Base-by-base conservation (phyloP, 1,139 yeast genomes). In the Lodderomyces theae region DNA sequence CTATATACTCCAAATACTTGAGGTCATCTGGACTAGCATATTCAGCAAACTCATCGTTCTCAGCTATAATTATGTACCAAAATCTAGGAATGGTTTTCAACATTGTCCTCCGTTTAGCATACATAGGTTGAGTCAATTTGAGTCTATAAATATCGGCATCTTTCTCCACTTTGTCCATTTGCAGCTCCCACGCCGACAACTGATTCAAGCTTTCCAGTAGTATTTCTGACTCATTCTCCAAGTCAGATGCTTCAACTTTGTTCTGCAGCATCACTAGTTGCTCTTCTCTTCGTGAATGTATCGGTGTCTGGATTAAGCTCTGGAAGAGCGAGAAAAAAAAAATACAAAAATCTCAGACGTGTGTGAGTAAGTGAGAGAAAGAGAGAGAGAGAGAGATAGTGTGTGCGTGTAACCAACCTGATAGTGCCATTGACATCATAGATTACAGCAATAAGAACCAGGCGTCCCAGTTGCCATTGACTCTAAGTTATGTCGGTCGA, bases 1-100 rank as follows among this genome's bases (percentile, higher is more conserved):
- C 66, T 42, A 85, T 77, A 38, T 61, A 61, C 52, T 85, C 92
- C 42, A 85, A 58, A 55, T 72, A 84, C 56, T 79, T 80, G 64
- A 82, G 76, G 56, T 85, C 92, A 33, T 81, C 83, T 1, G 80
- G 76, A 42, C 78, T 69, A 21, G 84, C 66, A 52, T 76, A 83
- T 47, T 85, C 90, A 19, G 85, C 81, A 57, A 85, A 83, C 51
- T 84, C 89, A 34, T 82, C 83, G 56, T 83, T 85, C 54, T 83
- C 86, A 0, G 88, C 85, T 16, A 85, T 61, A 0, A 83, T 87
- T 43, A 83, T 75, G 57, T 81, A 82, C 94, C 94, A 85, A 56
- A 85, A 83, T 48, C 77, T 78, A 1, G 86, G 86, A 35, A 85
- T 76, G 4, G 65, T 55, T 8, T 51, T 43, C 18, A 79, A 63